A percentile compares a stretch with the other conserved stretches of the same genome.
Evolutionary conservation across 345 rosid species (phyloP).

Genomic region (Excoecaria cochinchinensis): DNA sequence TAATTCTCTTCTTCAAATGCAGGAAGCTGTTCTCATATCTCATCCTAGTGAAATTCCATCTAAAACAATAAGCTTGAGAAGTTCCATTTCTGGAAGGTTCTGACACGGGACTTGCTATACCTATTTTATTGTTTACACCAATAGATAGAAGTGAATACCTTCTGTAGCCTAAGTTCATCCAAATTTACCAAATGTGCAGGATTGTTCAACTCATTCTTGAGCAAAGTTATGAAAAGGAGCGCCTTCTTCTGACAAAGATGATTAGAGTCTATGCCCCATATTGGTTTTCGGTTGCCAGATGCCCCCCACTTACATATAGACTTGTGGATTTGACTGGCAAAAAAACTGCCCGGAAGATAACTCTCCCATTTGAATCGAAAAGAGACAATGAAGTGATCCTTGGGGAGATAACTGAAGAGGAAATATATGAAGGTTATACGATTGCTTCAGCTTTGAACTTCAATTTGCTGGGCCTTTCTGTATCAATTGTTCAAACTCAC

Average conservation of each 20-base stretch:
- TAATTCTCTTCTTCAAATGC: constrained; percentile 14
- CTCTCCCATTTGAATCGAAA: constrained; percentile 53
- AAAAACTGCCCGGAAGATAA: constrained; percentile 48
- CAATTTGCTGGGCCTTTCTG: constrained; percentile 61
- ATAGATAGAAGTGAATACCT: constrained; percentile 3
- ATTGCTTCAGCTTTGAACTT: constrained; percentile 93
- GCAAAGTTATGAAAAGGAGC: constrained; percentile 73
- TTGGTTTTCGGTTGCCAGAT: constrained; percentile 85
- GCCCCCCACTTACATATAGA: constrained; percentile 73
- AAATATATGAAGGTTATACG: constrained; percentile 76
- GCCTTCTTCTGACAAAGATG: constrained; percentile 47
- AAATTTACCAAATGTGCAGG: constrained; percentile 48
- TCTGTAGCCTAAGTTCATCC: constrained; percentile 28
- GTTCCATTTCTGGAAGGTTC: constrained; percentile 91
- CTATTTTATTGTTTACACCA: constrained; percentile 9
- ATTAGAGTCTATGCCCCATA: constrained; percentile 84
- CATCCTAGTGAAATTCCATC: constrained; percentile 76
- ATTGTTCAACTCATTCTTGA: constrained; percentile 76
- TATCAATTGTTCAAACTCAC: constrained; percentile 51
- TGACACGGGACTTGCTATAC: constrained; percentile 20
- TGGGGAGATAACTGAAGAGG: constrained; percentile 75
- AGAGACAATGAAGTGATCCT: constrained; percentile 37
- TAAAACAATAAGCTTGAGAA: constrained; percentile 70
- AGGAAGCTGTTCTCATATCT: constrained; percentile 90
- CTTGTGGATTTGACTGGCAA: constrained; percentile 55